Evolutionary conservation across 176 grass and related monocot species (phyloP).

Genomic region (Phoenix dactylifera): DNA sequence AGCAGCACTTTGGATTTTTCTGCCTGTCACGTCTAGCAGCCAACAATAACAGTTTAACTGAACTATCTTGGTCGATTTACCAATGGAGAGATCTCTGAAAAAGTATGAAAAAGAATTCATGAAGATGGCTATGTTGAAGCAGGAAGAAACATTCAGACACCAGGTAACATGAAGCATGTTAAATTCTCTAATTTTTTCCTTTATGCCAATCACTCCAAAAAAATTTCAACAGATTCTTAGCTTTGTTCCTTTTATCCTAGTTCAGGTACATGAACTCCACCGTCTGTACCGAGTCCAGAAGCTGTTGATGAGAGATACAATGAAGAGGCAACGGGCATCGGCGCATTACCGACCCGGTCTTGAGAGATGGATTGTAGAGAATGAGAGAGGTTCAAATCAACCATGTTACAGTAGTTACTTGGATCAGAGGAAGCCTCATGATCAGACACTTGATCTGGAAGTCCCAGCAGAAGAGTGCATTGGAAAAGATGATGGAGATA

Average conservation of each 20-base stretch:
- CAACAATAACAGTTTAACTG: too few species aligned
- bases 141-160: constrained; percentile 64
- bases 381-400: not conserved
- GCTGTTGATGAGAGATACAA: constrained; percentile 48
- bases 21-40: too few species aligned
- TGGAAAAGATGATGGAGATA: constrained; percentile 2
- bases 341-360: not conserved
- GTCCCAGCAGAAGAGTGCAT: not conserved
- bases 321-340: constrained; percentile 12
- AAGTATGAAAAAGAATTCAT: constrained; percentile 44
- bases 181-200: not conserved
- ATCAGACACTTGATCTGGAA: not conserved
- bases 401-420: constrained; percentile 13
- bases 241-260: not conserved
- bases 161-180: constrained; percentile 34
- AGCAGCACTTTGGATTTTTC: too few species aligned
- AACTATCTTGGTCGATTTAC: not conserved
- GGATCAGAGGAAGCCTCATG: not conserved
- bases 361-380: not conserved
- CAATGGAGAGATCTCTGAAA: constrained; percentile 7
- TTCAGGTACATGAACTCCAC: constrained; percentile 63
- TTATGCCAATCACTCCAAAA: too few species aligned
- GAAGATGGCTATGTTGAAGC: constrained; percentile 64
- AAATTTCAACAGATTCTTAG: too few species aligned
- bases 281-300: constrained; percentile 50